phyloP scores from a whole-genome alignment of 2,329 filamentous ascomycete species.

The Diaporthe vaccinii region DNA sequence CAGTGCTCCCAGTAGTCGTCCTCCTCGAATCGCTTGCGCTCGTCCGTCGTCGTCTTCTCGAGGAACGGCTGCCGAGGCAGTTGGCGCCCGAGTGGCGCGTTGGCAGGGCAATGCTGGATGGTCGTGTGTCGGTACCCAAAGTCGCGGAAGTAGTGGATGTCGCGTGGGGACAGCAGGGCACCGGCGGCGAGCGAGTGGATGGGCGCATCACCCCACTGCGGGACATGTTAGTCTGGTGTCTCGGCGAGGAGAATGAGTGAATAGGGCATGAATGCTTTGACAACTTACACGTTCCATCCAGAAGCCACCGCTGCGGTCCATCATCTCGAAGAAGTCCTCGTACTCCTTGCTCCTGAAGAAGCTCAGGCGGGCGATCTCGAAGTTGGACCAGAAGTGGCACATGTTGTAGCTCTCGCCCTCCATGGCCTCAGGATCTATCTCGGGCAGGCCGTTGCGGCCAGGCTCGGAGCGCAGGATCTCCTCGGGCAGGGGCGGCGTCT shows the following conservation, averaged over 20 bases:
- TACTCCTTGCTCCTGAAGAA: constrained; percentile 99
- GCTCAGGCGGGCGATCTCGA: constrained; percentile 93
- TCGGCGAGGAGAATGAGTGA: constrained; percentile 15
- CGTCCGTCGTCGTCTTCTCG: constrained; percentile 83
- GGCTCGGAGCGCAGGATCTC: constrained; percentile 85
- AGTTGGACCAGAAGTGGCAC: constrained; percentile 99
- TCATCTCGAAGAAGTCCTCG: constrained; percentile 98
- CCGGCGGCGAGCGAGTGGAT: constrained; percentile 98
- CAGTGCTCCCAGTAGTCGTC: constrained; percentile 95
- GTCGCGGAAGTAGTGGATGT: constrained; percentile 99
- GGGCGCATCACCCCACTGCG: constrained; percentile 96
- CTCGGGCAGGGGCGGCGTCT: constrained; percentile 79
- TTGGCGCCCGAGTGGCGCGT: constrained; percentile 86
- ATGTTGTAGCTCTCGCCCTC: constrained; percentile 99
- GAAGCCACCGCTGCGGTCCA: constrained; percentile 97
- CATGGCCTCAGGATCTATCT: constrained; percentile 93
- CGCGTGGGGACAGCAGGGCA: constrained; percentile 81
- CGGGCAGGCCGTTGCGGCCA: constrained; percentile 76
- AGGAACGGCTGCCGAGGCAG: constrained; percentile 84
- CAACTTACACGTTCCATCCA: constrained; percentile 93
- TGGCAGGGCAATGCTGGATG: constrained; percentile 97
- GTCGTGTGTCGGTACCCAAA: constrained; percentile 99
- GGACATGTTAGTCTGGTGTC: constrained; percentile 50
- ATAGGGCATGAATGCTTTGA: not conserved
- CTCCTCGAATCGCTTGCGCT: constrained; percentile 89